Evolutionary conservation across 345 rosid genomes (phyloP).

Genomic region (Heritiera fomes): DNA sequence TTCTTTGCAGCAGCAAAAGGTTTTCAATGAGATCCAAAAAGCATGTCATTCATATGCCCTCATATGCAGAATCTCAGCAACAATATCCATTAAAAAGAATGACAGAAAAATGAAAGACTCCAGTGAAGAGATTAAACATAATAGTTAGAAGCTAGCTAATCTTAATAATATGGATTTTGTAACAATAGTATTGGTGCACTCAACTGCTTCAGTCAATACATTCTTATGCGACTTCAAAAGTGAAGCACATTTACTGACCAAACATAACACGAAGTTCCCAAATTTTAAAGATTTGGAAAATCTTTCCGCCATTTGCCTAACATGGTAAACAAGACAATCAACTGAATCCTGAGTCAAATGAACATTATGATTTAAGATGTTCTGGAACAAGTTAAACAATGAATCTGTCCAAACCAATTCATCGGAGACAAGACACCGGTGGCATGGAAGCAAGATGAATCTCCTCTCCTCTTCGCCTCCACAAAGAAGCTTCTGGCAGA

Average conservation of each 20-base stretch:
- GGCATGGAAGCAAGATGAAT: slow-evolving; percentile 58
- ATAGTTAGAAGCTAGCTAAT: slow-evolving; percentile 5
- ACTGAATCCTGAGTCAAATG: slow-evolving; percentile 60
- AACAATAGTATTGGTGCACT: slow-evolving; percentile 58
- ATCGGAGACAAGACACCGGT: slow-evolving; percentile 44
- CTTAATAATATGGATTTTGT: slow-evolving; percentile 58
- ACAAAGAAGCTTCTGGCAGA: slow-evolving; percentile 67
- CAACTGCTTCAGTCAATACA: slow-evolving; percentile 51
- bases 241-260: slow-evolving; percentile 16
- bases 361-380: slow-evolving; percentile 52
- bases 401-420: slow-evolving; percentile 66
- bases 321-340: slow-evolving; percentile 47
- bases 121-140: background rate
- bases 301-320: slow-evolving; percentile 10
- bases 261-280: slow-evolving; percentile 11
- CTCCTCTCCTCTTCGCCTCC: slow-evolving; percentile 45
- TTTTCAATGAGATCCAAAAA: background rate
- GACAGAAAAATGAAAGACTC: background rate
- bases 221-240: slow-evolving; percentile 37
- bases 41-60: background rate
- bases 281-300: slow-evolving; percentile 16
- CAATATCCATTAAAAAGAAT: background rate
- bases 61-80: background rate
- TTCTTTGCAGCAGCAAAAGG: too few relatives aligned
- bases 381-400: slow-evolving; percentile 51